Evolutionary conservation across 169 alveolate species (phyloP).

Genomic region (Cryptosporidium baileyi): DNA sequence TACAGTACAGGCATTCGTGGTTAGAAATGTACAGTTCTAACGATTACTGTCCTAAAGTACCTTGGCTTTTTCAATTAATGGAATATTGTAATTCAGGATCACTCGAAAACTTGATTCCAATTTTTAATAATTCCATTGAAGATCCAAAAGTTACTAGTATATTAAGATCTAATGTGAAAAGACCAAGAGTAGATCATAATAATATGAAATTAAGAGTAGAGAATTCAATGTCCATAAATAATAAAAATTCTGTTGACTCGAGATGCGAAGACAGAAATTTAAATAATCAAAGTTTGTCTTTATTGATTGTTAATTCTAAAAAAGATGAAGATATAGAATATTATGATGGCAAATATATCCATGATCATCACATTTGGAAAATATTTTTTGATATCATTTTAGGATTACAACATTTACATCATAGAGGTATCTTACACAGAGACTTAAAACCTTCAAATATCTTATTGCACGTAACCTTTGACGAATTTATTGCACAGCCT

Average conservation of each 20-base stretch:
- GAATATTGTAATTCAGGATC: conserved; percentile 85
- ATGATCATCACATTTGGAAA: conserved; percentile 68
- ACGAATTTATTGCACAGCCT: conserved; percentile 60
- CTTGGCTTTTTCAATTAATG: conserved; percentile 85
- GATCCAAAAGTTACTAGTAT: too few species aligned
- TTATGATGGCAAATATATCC: neutral
- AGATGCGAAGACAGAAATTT: neutral
- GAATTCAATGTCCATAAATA: neutral
- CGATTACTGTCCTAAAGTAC: conserved; percentile 81
- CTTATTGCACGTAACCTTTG: conserved; percentile 58
- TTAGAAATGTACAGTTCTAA: conserved; percentile 80
- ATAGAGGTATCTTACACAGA: conserved; percentile 74
- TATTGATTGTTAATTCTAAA: neutral
- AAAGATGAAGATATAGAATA: neutral
- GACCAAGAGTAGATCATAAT: neutral
- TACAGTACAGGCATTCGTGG: conserved; percentile 83
- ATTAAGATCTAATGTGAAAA: neutral
- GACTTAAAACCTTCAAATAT: conserved; percentile 76
- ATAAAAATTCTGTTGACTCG: neutral
- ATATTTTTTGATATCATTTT: conserved; percentile 71
- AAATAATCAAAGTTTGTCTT: neutral
- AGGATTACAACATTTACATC: conserved; percentile 78
- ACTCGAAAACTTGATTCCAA: neutral
- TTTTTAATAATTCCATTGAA: too few species aligned
- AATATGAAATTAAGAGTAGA: neutral